These are phyloP conservation scores for Ananas comosus DNA, from an alignment of 176 grass and related monocot genomes.

Conservation along the genomic window DNA sequence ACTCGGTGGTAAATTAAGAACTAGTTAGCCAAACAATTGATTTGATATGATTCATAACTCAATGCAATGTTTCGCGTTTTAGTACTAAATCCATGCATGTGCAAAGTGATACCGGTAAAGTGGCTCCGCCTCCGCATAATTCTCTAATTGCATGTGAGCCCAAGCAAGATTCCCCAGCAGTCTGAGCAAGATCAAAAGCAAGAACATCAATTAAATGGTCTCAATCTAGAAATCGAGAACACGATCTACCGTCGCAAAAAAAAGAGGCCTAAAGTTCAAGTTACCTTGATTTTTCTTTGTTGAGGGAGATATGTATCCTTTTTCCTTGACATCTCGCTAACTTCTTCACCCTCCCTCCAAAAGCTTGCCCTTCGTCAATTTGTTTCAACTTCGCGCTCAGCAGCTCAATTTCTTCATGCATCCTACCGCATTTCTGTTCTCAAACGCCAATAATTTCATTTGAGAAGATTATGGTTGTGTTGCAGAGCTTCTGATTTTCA, in stretches of 20 bases:
- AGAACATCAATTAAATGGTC: not conserved
- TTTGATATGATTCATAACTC: not conserved
- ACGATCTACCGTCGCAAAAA: not conserved
- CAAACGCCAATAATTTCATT: conserved; percentile 22
- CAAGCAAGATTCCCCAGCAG: conserved; percentile 63
- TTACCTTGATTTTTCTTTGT: conserved; percentile 58
- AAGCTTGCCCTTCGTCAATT: conserved; percentile 63
- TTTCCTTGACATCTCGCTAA: conserved; percentile 53
- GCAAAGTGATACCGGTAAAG: conserved; percentile 37
- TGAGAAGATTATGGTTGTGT: not conserved
- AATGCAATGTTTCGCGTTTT: not conserved
- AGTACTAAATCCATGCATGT: no score
- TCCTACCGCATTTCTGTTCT: conserved; percentile 64
- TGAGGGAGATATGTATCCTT: conserved; percentile 42
- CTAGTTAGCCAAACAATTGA: not conserved
- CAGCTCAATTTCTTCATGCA: conserved; percentile 54
- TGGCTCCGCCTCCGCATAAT: conserved; percentile 48
- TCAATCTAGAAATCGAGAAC: not conserved
- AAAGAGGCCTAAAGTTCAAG: conserved; percentile 10
- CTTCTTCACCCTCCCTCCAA: conserved; percentile 57
- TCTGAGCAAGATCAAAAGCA: conserved; percentile 15
- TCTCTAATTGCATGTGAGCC: conserved; percentile 55
- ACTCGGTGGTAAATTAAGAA: conserved; percentile 4
- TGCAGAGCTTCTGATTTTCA: no score
- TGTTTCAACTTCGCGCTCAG: conserved; percentile 46